Base-by-base conservation (phyloP, 805 yeast genomes). In the Sugiyamaella americana region DNA sequence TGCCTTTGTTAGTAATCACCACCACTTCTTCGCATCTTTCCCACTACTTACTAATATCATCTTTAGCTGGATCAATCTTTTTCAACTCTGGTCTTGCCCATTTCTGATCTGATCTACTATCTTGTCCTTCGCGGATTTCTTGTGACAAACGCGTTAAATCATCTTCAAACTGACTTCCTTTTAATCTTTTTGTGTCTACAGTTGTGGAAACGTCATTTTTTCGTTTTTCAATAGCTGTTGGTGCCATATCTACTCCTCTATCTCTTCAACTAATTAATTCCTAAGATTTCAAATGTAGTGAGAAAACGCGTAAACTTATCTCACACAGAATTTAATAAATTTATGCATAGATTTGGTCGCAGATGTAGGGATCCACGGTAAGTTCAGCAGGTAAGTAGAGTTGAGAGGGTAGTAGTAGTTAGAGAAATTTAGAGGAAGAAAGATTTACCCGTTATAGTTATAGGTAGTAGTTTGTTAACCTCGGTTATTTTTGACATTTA, bases 61-160 rank as follows among this genome's bases (percentile, higher is more conserved):
- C 60, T 1, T 62, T 61, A 1, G 58, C 56, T 1, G 82, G 73
- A 45, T 74, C 68, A 52, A 82, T 79, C 37, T 68, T 69, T 1
- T 45, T 36, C 2, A 83, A 77, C 4, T 79, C 57, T 0, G 74
- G 70, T 0, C 93, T 84, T 52, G 91, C 73, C 50, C 75, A 72
- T 70, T 52, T 50, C 56, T 69, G 73, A 46, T 67, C 71, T 26
- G 45, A 19, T 16, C 47, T 47, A 32, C 49, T 37, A 45, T 51
- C 39, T 43, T 51, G 51, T 21, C 49, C 52, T 3, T 52, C 52
- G 26, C 55, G 56, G n/a, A 62, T 58, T 16, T 65, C 72, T 37
- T 63, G 62, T 2, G 72, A 63, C 73, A 78, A 70, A 16, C 66
- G 56, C 19, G 69, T 54, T 48, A 79, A 62, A 51, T 78, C 82